These are phyloP conservation scores for Hymenochaete sp. DNA, from an alignment of 1,284 basidiomycete species.

Conservation along the genomic window DNA sequence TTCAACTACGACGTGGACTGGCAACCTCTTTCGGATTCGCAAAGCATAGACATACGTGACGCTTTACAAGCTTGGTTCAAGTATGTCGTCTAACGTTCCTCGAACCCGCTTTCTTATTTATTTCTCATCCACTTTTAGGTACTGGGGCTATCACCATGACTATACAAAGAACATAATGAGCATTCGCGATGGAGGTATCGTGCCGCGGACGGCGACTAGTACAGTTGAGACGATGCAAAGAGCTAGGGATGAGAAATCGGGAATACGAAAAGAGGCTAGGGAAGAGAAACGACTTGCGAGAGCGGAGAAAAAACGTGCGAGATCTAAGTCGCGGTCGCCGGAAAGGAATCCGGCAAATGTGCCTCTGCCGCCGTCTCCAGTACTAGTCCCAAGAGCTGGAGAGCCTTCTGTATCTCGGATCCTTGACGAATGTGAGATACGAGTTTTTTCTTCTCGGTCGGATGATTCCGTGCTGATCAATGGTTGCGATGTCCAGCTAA, in stretches of 20 bases:
- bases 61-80: conserved; percentile 37
- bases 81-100: conserved; percentile 28
- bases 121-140: conserved; percentile 27
- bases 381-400: no score
- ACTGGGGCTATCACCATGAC: conserved; percentile 35
- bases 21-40: conserved; percentile 20
- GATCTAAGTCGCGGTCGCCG: no score
- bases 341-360: no score
- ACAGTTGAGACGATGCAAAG: conserved; percentile 16
- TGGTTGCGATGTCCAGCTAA: not conserved
- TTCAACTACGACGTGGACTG: conserved; percentile 25
- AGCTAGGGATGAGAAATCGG: conserved; percentile 9
- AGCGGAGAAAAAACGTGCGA: no score
- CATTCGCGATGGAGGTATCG: conserved; percentile 35
- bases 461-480: no score
- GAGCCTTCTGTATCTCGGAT: no score
- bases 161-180: conserved; percentile 29
- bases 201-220: conserved; percentile 16
- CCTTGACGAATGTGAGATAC: no score
- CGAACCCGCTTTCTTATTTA: not conserved
- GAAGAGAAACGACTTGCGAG: not conserved
- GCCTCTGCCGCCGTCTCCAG: no score
- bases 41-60: conserved; percentile 22
- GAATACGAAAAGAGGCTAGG: not conserved
- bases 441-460: no score